Conservation (phyloP, 2,329 filamentous ascomycete genomes). For the Cercospora zeina region DNA sequence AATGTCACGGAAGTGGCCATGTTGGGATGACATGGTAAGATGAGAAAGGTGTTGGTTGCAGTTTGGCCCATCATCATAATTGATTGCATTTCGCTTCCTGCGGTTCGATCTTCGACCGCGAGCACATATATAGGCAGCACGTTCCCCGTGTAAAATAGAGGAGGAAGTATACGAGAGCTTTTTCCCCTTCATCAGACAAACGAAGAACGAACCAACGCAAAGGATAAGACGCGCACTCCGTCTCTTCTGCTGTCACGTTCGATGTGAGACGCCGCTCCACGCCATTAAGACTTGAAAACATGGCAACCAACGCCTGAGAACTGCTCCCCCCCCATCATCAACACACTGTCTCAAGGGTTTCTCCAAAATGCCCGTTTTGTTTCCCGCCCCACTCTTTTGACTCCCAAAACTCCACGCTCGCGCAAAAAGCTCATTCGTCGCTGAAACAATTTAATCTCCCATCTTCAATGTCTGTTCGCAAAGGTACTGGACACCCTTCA, state of each 20-base stretch:
- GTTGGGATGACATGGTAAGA: background rate
- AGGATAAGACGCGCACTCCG: background rate
- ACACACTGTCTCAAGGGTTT: slow-evolving; percentile 14
- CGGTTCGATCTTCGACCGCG: background rate
- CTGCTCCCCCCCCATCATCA: slow-evolving; percentile 3
- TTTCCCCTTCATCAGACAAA: background rate
- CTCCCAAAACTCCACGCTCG: background rate
- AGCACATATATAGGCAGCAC: background rate
- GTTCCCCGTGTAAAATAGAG: background rate
- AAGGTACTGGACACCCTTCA: background rate
- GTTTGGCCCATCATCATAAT: too few species aligned
- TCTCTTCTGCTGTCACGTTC: background rate
- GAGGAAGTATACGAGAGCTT: background rate
- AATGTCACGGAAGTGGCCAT: background rate
- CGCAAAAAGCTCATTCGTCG: background rate
- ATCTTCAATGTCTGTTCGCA: background rate
- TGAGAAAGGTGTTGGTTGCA: background rate
- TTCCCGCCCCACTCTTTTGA: background rate
- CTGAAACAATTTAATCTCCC: background rate
- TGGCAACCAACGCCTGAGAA: background rate
- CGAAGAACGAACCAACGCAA: background rate
- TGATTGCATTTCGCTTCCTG: background rate
- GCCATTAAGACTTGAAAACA: too few species aligned
- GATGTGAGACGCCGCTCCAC: background rate
- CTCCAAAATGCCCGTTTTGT: background rate